Evolutionary conservation across 2,329 filamentous ascomycete genomes (phyloP), one percentile per base, ranked within the genome.

Genomic region (Leptographium procerum): DNA sequence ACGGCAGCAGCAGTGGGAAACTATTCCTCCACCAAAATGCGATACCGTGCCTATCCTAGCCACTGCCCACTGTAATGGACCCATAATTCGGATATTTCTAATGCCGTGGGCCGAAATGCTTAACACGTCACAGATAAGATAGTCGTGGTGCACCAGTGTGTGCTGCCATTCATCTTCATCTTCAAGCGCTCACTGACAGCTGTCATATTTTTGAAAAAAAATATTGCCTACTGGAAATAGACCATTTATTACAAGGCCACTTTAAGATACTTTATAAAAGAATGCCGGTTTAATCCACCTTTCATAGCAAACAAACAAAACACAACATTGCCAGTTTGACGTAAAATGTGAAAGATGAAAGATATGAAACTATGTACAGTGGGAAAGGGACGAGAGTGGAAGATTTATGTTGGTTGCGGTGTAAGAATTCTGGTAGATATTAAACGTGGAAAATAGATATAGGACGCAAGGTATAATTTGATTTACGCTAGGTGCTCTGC

Each of bases 51-150:
- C 47, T 50, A 48, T 26, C 16, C 28, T 19, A 36, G 31, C 24
- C 48, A 56, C 28, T 51, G 28, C 34, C 45, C 11, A 8, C 3
- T 9, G 29, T 14, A 43, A 19, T 7, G 10, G 36, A 51, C 22
- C 34, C 54, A 52, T 36, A 4, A 26, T 5, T 36, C 57, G 57
- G 53, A 22, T 22, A 28, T 57, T 54, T 52, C 43, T 60, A 43
- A 19, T 26, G 26, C 58, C 55, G 47, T 5, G 3, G 14, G 9
- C 48, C 53, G 57, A 22, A 4, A 3, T 14, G 28, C 55, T 22
- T 36, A 13, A 40, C 33, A 54, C 34, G 33, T 54, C 33, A 34
- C 48, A 40, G 56, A 60, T 60, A 60, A 60, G 59, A 57, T 60
- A 60, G 29, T 14, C 14, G 29, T 19, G 22, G 43, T 45, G 43